Base-by-base conservation (phyloP, 129 eudicot genomes). In the Scalesia atractyloides region DNA sequence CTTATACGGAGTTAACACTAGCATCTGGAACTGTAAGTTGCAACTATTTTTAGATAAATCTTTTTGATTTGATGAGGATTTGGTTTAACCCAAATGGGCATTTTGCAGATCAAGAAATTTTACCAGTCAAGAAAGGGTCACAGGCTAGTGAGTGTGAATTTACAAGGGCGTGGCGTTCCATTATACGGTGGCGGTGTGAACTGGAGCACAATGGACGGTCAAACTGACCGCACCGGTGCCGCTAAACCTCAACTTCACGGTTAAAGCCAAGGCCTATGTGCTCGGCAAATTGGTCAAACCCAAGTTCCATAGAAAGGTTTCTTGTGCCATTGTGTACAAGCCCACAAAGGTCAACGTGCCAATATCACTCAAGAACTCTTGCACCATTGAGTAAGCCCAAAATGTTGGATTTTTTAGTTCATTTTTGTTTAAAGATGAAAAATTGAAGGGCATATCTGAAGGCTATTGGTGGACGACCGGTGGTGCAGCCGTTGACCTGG, bases 221-320 rank as follows among this genome's bases (percentile, higher is more conserved):
- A 82, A 85, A 36, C 74, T 86, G 7, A 76, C 66, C 2, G 74
- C 84, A 56, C 97, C 99, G 2, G 91, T 90, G 70, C 85, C 96
- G 0, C 53, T 95, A 13, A 76, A 47, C 73, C 82, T 90, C 49
- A 79, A 78, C 63, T 88, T 90, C 82, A 82, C 76, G 62, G 88
- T 95, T 22, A 79, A 91, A 75, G 95, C 91, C 65, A 80, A 84
- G 67, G 99, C 91, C 3, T 90, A 95, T 46, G 97, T 90, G 54
- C 79, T 95, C 74, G 99, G 99, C 16, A 82, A 79, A 61, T 52
- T 89, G 81, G 97, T 93, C 12, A 93, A 86, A 82, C 95, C 98
- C 70, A 93, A 85, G 81, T 93, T 89, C 83, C 75, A 80, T 77
- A 85, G 74, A 73, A 54, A 70, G 58, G 72, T 92, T 15, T 83